Percentiles rank a stretch among this genome's conserved stretches.
Conservation (phyloP, 1,139 yeast species). For the Hyphopichia pseudoburtonii region DNA sequence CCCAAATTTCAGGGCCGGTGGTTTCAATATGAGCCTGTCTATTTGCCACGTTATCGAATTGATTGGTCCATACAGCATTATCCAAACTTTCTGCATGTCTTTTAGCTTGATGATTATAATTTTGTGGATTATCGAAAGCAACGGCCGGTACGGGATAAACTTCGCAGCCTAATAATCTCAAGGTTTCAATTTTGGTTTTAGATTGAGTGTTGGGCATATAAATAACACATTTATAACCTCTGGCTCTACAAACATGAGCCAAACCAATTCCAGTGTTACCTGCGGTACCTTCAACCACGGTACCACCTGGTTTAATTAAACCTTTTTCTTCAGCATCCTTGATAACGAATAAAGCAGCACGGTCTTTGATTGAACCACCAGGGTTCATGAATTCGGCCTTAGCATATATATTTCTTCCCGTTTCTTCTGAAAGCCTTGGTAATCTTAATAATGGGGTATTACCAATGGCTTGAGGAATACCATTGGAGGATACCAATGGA, state of each 20-base stretch:
- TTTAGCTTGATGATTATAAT: slow-evolving; percentile 82
- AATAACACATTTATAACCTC: slow-evolving; percentile 80
- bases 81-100: slow-evolving; percentile 73
- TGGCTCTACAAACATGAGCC: slow-evolving; percentile 82
- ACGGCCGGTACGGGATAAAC: slow-evolving; percentile 91
- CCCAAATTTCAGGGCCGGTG: slow-evolving; percentile 91
- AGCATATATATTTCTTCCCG: slow-evolving; percentile 78
- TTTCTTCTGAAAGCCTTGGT: slow-evolving; percentile 56
- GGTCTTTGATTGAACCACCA: slow-evolving; percentile 89
- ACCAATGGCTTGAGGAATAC: slow-evolving; percentile 78
- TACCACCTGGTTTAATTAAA: slow-evolving; percentile 63
- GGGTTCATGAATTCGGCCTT: slow-evolving; percentile 94
- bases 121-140: slow-evolving; percentile 75
- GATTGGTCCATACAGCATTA: slow-evolving; percentile 91
- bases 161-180: slow-evolving; percentile 76
- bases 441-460: slow-evolving; percentile 79
- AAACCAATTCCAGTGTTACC: slow-evolving; percentile 87
- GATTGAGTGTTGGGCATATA: slow-evolving; percentile 92
- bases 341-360: slow-evolving; percentile 80
- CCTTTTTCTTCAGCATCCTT: slow-evolving; percentile 80
- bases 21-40: slow-evolving; percentile 88
- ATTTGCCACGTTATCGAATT: slow-evolving; percentile 83
- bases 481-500: slow-evolving; percentile 61
- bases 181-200: slow-evolving; percentile 70
- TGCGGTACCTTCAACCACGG: slow-evolving; percentile 51